Base-by-base conservation (phyloP, 768 basidiomycete species). In the Trametes meyenii region DNA sequence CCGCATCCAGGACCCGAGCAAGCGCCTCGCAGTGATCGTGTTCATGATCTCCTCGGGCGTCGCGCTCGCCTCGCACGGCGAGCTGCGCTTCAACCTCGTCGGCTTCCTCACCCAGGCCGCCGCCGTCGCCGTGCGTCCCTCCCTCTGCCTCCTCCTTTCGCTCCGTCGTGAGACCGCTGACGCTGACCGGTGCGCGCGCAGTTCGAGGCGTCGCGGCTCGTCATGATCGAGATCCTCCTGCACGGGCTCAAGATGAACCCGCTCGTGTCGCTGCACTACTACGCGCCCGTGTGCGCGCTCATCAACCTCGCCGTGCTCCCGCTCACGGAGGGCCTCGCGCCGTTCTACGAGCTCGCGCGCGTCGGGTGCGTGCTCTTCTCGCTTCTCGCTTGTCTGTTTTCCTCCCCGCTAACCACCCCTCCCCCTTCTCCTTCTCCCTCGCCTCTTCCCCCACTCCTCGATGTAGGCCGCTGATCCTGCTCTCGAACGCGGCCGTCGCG, bases 171-270 rank as follows among this genome's bases (percentile, higher is more conserved):
- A n/a, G 5, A n/a, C n/a, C 23, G 26, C 44, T 14, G n/a, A 46
- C 21, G 24, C 24, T 19, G 46, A 24, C 17, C 17, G n/a, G n/a
- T 23, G n/a, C 43, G 40, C 11, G 26, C 13, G n/a, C n/a, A 90
- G 87, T 98, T 98, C 71, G 96, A 99, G 76, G 90, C 94, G 1
- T 90, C 91, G 19, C 90, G 96, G 42, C 84, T 98, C 13, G 94
- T 98, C 23, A 94, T 97, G 86, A 98, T 98, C 62, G 92, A 98
- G 73, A 85, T 96, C 54, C 85, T 98, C 42, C 80, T 98, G 0
- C 94, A 97, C 71, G 95, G 95, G 39, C 78, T 97, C 70, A 97
- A 97, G 78, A 98, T 98, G 96, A 94, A 97, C 71, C 96, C 96
- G 0, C 84, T 98, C 6, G 92, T 94, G 21, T 97, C 95, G 6